Percentiles rank a stretch among this genome's conserved stretches.
These are phyloP conservation scores for Alnus rubra DNA, from an alignment of 306 rosid genomes.

Conservation along the genomic window DNA sequence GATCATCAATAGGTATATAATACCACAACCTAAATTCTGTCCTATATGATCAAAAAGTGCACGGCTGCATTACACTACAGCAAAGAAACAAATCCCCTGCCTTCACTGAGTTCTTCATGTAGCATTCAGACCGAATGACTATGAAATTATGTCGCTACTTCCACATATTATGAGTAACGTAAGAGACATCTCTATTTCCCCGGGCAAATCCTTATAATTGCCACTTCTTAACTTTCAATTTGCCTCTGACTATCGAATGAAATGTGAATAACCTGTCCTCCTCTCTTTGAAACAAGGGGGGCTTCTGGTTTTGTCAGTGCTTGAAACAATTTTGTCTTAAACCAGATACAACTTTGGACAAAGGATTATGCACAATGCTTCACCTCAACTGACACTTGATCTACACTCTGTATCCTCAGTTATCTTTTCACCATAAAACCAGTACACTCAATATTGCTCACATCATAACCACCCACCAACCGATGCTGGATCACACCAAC, in stretches of 20 bases:
- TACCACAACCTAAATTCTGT: background rate
- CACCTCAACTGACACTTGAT: background rate
- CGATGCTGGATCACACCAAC: background rate
- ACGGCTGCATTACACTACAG: background rate
- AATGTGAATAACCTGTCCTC: no score
- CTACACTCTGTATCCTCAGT: background rate
- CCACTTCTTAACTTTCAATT: no score
- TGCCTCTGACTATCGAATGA: no score
- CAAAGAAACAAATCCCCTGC: background rate
- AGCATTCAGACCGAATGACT: no score
- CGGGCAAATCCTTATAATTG: no score
- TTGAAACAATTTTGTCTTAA: no score
- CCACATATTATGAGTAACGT: no score
- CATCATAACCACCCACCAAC: conserved; percentile 7
- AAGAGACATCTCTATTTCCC: no score
- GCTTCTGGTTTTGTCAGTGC: no score
- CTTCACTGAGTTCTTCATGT: background rate
- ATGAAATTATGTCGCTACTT: no score
- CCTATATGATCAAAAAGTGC: background rate
- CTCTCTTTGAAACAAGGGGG: no score
- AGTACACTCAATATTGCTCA: background rate
- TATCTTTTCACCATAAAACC: background rate
- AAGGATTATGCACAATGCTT: background rate
- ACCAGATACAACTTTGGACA: background rate
- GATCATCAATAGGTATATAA: background rate